phyloP scores from a whole-genome alignment of 352 stramenopile genomes.

The Poterioochromonas sp. region DNA sequence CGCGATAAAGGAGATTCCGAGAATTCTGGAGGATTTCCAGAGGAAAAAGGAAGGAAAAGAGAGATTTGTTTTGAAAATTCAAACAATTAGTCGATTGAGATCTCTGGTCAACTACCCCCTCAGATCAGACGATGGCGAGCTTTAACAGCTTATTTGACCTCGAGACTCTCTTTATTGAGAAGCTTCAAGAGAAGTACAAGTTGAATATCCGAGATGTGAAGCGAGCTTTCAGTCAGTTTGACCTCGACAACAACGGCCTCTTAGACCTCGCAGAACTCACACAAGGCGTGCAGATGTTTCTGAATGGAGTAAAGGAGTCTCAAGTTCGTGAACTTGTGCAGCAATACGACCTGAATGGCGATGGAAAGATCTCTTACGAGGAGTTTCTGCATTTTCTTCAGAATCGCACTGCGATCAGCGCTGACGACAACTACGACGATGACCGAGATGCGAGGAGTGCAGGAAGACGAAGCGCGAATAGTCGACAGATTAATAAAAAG shows the following conservation, averaged over 20 bases:
- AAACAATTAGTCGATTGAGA: too few relatives aligned
- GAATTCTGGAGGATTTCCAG: too few relatives aligned
- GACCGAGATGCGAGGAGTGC: background rate
- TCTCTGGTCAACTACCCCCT: too few relatives aligned
- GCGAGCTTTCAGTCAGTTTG: constrained; percentile 25
- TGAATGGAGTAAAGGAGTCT: constrained; percentile 17
- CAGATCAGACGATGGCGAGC: too few relatives aligned
- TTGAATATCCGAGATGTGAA: constrained; percentile 30
- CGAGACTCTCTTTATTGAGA: constrained; percentile 33
- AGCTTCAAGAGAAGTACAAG: constrained; percentile 33
- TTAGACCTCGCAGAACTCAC: constrained; percentile 15
- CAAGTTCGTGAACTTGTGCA: constrained; percentile 17
- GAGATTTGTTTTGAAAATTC: too few relatives aligned
- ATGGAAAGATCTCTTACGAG: constrained; percentile 32
- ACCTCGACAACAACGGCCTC: constrained; percentile 24
- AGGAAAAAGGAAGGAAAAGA: too few relatives aligned
- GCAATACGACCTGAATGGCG: constrained; percentile 29
- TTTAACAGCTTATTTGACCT: constrained; percentile 38
- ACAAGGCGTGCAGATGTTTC: constrained; percentile 9
- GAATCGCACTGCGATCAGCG: background rate
- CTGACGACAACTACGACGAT: background rate
- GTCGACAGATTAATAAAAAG: background rate
- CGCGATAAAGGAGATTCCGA: too few relatives aligned
- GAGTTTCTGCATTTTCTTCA: constrained; percentile 10
- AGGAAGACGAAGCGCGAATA: background rate